Percentiles rank a stretch among this genome's conserved stretches.
Conservation (phyloP, 805 yeast species). For the Diddensiella transvaalensis region DNA sequence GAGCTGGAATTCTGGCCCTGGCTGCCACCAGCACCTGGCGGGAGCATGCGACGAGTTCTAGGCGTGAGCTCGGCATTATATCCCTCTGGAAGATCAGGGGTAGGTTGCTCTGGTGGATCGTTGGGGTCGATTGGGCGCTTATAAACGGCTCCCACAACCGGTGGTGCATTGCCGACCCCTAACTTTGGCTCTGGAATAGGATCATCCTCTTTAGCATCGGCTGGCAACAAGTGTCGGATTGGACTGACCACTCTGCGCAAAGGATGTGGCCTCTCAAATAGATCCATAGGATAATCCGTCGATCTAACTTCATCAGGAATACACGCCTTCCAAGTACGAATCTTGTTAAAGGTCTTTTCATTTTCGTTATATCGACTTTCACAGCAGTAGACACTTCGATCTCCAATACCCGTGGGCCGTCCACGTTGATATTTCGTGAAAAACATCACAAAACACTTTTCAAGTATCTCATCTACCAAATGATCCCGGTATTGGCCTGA, state of each 20-base stretch:
- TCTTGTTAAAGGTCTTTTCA: slow-evolving; percentile 87
- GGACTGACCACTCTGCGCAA: slow-evolving; percentile 80
- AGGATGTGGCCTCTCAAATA: slow-evolving; percentile 75
- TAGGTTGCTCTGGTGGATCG: slow-evolving; percentile 50
- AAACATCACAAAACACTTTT: slow-evolving; percentile 92
- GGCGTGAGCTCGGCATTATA: not conserved
- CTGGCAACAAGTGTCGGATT: slow-evolving; percentile 68
- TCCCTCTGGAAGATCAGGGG: slow-evolving; percentile 13
- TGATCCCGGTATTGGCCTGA: slow-evolving; percentile 97
- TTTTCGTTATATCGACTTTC: slow-evolving; percentile 91
- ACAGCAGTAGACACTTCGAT: slow-evolving; percentile 77
- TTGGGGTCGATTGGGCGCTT: slow-evolving; percentile 67
- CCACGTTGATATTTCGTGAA: slow-evolving; percentile 94
- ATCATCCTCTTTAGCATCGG: slow-evolving; percentile 67
- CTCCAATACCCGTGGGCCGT: slow-evolving; percentile 73
- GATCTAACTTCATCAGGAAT: slow-evolving; percentile 94
- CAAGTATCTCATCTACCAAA: slow-evolving; percentile 78
- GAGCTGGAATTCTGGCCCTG: not conserved
- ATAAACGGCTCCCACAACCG: slow-evolving; percentile 89
- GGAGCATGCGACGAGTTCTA: not conserved
- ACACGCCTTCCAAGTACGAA: slow-evolving; percentile 98
- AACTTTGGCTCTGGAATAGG: slow-evolving; percentile 78
- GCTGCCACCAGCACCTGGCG: not conserved
- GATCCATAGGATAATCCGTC: slow-evolving; percentile 41
- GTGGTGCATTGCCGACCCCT: slow-evolving; percentile 86